Percentiles rank a stretch among this genome's conserved stretches.
Evolutionary conservation across 495 filamentous ascomycete species (phyloP).

Genomic region (Tuber aestivum): DNA sequence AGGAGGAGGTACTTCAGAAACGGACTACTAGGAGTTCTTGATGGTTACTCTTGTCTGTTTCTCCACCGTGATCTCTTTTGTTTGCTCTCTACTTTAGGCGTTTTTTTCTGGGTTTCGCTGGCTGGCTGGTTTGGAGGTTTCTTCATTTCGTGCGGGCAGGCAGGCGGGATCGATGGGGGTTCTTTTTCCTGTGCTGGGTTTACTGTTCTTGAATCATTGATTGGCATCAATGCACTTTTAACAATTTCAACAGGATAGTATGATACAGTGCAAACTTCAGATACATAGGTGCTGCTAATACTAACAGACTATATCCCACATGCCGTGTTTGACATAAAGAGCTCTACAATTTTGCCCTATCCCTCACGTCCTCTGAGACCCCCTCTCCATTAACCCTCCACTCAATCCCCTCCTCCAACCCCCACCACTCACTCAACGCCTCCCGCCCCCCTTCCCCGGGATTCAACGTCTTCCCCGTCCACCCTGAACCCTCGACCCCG

Average conservation of each 20-base stretch:
- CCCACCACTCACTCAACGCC: slow-evolving; percentile 66
- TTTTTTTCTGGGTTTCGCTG: neutral
- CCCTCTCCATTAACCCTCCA: slow-evolving; percentile 61
- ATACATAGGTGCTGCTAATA: neutral
- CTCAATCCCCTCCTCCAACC: slow-evolving; percentile 65
- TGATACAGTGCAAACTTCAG: neutral
- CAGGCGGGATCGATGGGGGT: neutral
- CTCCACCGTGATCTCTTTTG: neutral
- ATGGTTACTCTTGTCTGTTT: neutral
- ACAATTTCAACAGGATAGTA: neutral
- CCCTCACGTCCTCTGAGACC: slow-evolving; percentile 47
- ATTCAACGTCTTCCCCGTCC: slow-evolving; percentile 54
- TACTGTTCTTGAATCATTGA: neutral
- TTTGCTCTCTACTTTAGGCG: neutral
- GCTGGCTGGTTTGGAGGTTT: neutral
- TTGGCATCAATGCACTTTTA: neutral
- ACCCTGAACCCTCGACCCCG: slow-evolving; percentile 58
- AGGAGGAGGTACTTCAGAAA: slow-evolving; percentile 35
- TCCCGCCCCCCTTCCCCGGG: slow-evolving; percentile 68
- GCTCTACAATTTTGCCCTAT: slow-evolving; percentile 50
- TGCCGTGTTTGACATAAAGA: neutral
- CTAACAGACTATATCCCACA: neutral
- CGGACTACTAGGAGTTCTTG: neutral
- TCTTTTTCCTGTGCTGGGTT: neutral
- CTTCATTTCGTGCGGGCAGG: neutral